A percentile compares a stretch with the other conserved stretches of the same genome.
Evolutionary conservation across 257 asterid species (phyloP).

Genomic region (Leonotis leonurus): DNA sequence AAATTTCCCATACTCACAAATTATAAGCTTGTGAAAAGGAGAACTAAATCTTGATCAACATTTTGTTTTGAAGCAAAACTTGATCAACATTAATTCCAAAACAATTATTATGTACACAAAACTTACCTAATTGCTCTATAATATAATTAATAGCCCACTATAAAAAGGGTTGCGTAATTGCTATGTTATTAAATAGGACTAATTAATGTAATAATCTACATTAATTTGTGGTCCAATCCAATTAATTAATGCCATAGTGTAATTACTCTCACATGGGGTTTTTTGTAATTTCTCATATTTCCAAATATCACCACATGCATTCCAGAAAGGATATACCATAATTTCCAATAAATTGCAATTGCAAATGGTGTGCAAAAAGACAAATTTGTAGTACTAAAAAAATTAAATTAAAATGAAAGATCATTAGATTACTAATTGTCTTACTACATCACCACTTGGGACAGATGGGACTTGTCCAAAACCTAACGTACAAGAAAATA

Average conservation of each 20-base stretch:
- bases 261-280: slow-evolving; percentile 27
- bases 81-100: not conserved
- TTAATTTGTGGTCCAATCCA: slow-evolving; percentile 18
- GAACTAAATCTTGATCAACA: no score
- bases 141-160: slow-evolving; percentile 14
- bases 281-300: slow-evolving; percentile 25
- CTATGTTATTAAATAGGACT: not conserved
- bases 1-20: no score
- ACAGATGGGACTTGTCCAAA: no score
- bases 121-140: slow-evolving; percentile 10
- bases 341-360: slow-evolving; percentile 16
- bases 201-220: slow-evolving; percentile 1
- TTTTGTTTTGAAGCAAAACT: no score
- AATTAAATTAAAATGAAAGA: no score
- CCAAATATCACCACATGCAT: slow-evolving; percentile 37
- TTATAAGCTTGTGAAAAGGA: no score
- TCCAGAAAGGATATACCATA: slow-evolving; percentile 31
- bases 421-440: no score
- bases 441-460: no score
- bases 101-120: not conserved
- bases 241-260: not conserved
- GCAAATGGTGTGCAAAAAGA: slow-evolving; percentile 18
- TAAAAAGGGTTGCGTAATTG: not conserved
- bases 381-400: no score
- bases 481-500: no score